Evolutionary conservation across 2,329 filamentous ascomycete genomes (phyloP), one percentile per base, ranked within the genome.

Genomic region (Grosmannia penicillata): DNA sequence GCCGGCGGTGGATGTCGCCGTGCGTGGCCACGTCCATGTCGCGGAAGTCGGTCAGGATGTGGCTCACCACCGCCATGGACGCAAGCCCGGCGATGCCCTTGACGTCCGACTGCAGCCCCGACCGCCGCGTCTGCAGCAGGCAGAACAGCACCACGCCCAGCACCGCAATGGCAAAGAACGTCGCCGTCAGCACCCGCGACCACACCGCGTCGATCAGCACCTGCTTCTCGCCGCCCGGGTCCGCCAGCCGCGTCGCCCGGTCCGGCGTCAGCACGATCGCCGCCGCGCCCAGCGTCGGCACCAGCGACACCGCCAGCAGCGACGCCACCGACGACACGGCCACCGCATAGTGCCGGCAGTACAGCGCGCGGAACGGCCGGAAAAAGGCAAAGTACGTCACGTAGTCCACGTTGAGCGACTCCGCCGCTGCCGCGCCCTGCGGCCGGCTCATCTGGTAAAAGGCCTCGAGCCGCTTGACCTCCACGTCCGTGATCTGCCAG

Each of bases 381-480:
- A 78, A 56, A 49, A 81, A 73, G 48, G 68, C 75, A 57, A 78
- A 71, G 47, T 73, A 68, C 6, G 78, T 82, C 32, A 82, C 66
- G 43, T 85, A 85, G 53, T 83, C 77, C 43, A 82, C 77, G 45
- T 83, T 84, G 49, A 85, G 69, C 0, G 75, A 81, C 50, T 75
- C 70, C 28, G 68, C 69, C 0, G 75, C 76, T 17, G 75, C 56
- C 1, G 76, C 73, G 13, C 76, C 76, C 4, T 63, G 65, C 4
- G 65, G 59, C 44, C 65, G 72, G 4, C 74, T 78, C 36, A 81
- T 60, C 51, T 80, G 75, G 46, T 78, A 76, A 48, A 72, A 80
- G 0, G 75, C 70, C 51, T 81, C 76, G 22, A 79, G 56, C n/a
- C 76, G 66, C 49, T 70, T 73, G 3, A 80, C 72, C 47, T 79